These are phyloP conservation scores for Aquilaria sinensis DNA, from an alignment of 345 rosid genomes.

Conservation along the genomic window DNA sequence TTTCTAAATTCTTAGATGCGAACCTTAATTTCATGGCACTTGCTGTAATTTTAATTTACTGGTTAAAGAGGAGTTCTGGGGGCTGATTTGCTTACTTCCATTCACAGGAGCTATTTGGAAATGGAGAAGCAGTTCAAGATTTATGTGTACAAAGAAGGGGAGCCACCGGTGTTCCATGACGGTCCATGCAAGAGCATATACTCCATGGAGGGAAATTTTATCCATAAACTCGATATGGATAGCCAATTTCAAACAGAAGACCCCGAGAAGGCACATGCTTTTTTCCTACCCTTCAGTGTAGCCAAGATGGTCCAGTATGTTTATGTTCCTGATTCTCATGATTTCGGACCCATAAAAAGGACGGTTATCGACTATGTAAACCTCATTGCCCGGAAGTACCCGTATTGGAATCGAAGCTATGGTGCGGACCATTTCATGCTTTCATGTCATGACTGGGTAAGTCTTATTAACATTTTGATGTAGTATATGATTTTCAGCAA, in stretches of 20 bases:
- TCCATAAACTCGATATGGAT: slow-evolving; percentile 39
- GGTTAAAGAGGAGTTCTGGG: background rate
- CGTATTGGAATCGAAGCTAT: slow-evolving; percentile 74
- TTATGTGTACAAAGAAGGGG: slow-evolving; percentile 76
- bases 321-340: slow-evolving; percentile 55
- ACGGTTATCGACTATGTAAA: slow-evolving; percentile 50
- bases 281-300: slow-evolving; percentile 75
- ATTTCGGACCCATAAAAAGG: slow-evolving; percentile 44
- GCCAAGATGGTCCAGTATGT: slow-evolving; percentile 74
- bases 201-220: slow-evolving; percentile 84
- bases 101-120: slow-evolving; percentile 74
- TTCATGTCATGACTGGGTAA: slow-evolving; percentile 91
- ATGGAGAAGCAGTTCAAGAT: slow-evolving; percentile 83
- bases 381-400: slow-evolving; percentile 47
- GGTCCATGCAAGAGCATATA: slow-evolving; percentile 96
- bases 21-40: no score
- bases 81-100: background rate
- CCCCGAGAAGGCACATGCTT: slow-evolving; percentile 66
- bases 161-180: slow-evolving; percentile 76
- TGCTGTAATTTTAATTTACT: no score
- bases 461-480: background rate
- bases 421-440: slow-evolving; percentile 90
- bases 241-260: slow-evolving; percentile 43
- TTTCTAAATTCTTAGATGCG: no score
- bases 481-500: no score